Percentiles rank a stretch among this genome's conserved stretches.
phyloP scores from a whole-genome alignment of 1,139 yeast species.

The Hemisphaericaspora lyxosophila region DNA sequence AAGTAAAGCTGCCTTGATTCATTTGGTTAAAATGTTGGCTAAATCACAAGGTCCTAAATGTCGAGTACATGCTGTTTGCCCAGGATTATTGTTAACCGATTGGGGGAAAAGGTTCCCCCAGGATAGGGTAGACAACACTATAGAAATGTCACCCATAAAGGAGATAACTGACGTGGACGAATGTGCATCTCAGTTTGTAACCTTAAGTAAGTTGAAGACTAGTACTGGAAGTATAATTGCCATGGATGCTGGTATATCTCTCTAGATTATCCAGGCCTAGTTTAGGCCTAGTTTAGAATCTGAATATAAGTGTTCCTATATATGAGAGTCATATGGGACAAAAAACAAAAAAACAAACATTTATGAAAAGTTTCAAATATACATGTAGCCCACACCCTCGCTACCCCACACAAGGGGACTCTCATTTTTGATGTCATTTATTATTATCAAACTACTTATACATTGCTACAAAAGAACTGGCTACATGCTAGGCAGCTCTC shows the following conservation, averaged over 20 bases:
- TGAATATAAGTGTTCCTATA: too few relatives aligned
- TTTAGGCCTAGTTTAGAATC: too few relatives aligned
- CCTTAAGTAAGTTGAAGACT: conserved; percentile 28
- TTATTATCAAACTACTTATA: too few relatives aligned
- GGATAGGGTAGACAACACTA: conserved; percentile 22
- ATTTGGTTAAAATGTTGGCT: conserved; percentile 33
- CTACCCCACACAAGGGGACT: too few relatives aligned
- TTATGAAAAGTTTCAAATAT: too few relatives aligned
- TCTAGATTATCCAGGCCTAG: too few relatives aligned
- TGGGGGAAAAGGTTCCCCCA: conserved; percentile 37
- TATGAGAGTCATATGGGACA: too few relatives aligned
- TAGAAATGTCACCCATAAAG: conserved; percentile 25
- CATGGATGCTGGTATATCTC: conserved; percentile 28
- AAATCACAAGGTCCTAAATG: conserved; percentile 35
- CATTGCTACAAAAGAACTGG: background rate
- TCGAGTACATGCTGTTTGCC: conserved; percentile 38
- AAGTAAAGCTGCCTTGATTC: conserved; percentile 37
- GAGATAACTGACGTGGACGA: conserved; percentile 29
- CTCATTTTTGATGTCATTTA: background rate
- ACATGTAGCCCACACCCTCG: too few relatives aligned
- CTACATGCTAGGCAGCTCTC: background rate
- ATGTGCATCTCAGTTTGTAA: conserved; percentile 30
- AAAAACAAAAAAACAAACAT: too few relatives aligned
- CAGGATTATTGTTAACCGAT: conserved; percentile 39
- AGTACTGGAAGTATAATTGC: conserved; percentile 33